Conservation (phyloP, 331 rosid genomes). For the Saraca asoca region DNA sequence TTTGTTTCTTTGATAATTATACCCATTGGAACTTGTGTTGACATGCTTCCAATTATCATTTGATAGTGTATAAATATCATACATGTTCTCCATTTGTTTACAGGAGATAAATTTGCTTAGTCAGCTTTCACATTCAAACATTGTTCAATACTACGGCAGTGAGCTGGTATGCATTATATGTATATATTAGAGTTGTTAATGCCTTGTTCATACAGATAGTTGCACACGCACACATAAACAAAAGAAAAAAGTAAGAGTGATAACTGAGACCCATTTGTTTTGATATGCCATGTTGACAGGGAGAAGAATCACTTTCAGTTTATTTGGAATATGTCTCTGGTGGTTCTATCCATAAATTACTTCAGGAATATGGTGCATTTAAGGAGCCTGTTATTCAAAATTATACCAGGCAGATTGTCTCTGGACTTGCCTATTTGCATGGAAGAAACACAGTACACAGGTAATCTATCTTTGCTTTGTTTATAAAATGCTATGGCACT, state of each 20-base stretch:
- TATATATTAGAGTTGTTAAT: conserved; percentile 12
- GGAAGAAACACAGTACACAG: conserved; percentile 86
- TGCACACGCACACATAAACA: neutral
- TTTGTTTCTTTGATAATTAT: conserved; percentile 2
- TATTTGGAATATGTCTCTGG: conserved; percentile 90
- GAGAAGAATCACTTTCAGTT: conserved; percentile 73
- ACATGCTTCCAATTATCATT: neutral
- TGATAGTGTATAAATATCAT: conserved; percentile 22
- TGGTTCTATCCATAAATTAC: conserved; percentile 88
- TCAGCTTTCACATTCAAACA: conserved; percentile 81
- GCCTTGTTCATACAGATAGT: neutral
- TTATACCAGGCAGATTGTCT: conserved; percentile 81
- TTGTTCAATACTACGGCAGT: conserved; percentile 88
- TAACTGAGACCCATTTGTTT: conserved; percentile 20
- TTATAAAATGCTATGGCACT: neutral
- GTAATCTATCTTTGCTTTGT: conserved; percentile 41
- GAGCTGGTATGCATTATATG: conserved; percentile 63
- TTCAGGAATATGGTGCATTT: conserved; percentile 83
- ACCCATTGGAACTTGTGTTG: conserved; percentile 24
- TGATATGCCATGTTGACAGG: conserved; percentile 49
- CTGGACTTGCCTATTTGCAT: conserved; percentile 91
- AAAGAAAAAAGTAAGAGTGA: conserved; percentile 16
- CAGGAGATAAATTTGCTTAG: conserved; percentile 93
- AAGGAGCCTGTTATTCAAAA: conserved; percentile 84
- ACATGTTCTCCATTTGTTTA: conserved; percentile 28